Conservation (phyloP, 2,329 filamentous ascomycete genomes). For the Fusarium sulawesiense region DNA sequence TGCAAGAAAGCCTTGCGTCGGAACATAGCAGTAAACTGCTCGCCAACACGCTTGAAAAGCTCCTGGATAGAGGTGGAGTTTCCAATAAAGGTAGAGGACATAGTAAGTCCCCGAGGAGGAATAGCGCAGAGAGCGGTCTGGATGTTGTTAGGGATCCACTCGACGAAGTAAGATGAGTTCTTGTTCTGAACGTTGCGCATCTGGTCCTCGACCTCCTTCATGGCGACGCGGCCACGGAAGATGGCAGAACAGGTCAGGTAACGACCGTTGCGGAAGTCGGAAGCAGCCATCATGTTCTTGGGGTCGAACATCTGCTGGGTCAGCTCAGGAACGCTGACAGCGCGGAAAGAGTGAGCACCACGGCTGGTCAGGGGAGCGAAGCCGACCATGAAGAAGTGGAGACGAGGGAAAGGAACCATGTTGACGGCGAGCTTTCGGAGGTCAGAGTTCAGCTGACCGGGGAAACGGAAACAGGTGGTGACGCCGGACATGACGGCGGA, state of each 20-base stretch:
- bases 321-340: conserved; percentile 95
- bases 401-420: conserved; percentile 99
- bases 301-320: conserved; percentile 99
- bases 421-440: conserved; percentile 99
- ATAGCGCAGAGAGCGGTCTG: conserved; percentile 99
- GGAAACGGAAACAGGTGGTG: conserved; percentile 98
- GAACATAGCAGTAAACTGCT: conserved; percentile 99
- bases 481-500: conserved; percentile 99
- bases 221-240: conserved; percentile 99
- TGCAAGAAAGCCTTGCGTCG: conserved; percentile 99
- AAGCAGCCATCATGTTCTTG: conserved; percentile 99
- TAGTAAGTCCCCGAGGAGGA: conserved; percentile 96
- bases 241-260: conserved; percentile 99
- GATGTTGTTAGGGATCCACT: conserved; percentile 99
- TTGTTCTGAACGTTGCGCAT: conserved; percentile 99
- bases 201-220: conserved; percentile 99
- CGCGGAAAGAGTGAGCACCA: conserved; percentile 91
- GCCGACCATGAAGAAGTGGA: conserved; percentile 99
- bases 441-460: conserved; percentile 99
- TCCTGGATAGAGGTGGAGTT: conserved; percentile 99
- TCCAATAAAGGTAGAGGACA: conserved; percentile 98
- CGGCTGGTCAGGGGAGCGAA: conserved; percentile 96
- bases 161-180: conserved; percentile 99
- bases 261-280: conserved; percentile 99
- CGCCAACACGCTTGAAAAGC: conserved; percentile 99